Conservation (phyloP, 495 filamentous ascomycete genomes). For the Podospora bellae-mahoneyi region DNA sequence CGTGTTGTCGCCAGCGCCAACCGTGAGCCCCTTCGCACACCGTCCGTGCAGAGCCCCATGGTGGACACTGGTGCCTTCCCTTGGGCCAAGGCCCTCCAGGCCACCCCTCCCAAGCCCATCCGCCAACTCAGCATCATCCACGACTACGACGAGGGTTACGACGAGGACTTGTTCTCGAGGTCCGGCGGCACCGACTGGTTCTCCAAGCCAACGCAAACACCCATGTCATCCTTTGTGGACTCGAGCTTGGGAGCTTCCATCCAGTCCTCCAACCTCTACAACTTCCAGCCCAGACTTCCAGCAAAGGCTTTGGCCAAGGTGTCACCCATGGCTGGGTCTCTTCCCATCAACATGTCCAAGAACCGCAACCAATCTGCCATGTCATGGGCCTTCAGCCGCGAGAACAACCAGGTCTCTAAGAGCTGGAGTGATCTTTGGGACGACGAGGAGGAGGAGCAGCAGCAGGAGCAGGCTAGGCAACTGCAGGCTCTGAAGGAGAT, state of each 20-base stretch:
- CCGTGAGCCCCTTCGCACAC: slow-evolving; percentile 92
- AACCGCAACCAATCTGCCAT: slow-evolving; percentile 60
- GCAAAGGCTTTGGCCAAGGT: slow-evolving; percentile 30
- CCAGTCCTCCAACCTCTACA: slow-evolving; percentile 51
- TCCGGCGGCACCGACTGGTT: slow-evolving; percentile 75
- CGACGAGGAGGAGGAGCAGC: slow-evolving; percentile 54
- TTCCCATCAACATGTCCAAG: slow-evolving; percentile 68
- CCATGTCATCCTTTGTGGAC: slow-evolving; percentile 73
- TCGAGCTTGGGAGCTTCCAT: slow-evolving; percentile 70
- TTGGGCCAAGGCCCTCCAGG: slow-evolving; percentile 88
- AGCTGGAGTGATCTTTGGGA: slow-evolving; percentile 98
- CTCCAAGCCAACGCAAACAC: slow-evolving; percentile 61
- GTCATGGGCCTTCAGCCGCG: slow-evolving; percentile 74
- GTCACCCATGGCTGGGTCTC: slow-evolving; percentile 63
- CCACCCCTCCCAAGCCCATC: slow-evolving; percentile 65
- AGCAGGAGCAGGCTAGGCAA: slow-evolving; percentile 57
- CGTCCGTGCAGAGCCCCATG: slow-evolving; percentile 86
- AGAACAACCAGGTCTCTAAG: slow-evolving; percentile 70
- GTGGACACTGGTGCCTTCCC: slow-evolving; percentile 80
- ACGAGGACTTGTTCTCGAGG: slow-evolving; percentile 84
- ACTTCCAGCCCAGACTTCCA: slow-evolving; percentile 39
- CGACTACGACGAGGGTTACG: slow-evolving; percentile 63
- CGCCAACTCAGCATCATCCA: slow-evolving; percentile 86
- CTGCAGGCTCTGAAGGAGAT: slow-evolving; percentile 63
- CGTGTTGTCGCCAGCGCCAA: slow-evolving; percentile 73